Base-by-base conservation (phyloP, 2,329 filamentous ascomycete species). In the Aspergillus sojae region DNA sequence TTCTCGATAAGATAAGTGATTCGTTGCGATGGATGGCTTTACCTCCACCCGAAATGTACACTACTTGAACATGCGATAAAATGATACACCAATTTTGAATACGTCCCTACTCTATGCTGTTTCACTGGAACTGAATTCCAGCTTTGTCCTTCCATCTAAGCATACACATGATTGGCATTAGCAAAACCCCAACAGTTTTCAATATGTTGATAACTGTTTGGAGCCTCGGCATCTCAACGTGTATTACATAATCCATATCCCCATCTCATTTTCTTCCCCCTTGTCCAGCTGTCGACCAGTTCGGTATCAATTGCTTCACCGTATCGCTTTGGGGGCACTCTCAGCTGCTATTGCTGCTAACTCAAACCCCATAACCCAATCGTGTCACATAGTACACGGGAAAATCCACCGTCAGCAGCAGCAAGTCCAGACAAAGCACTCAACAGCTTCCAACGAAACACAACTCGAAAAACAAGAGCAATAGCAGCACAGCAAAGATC, bases 151-250 rank as follows among this genome's bases (percentile, higher is more conserved):
- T n/a, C 16, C 10, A 30, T 21, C 26, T 52, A n/a, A 52, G 26
- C 26, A 52, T 50, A 19, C 43, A 50, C 23, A 28, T 50, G 23
- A 50, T 52, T 19, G 26, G 32, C 12, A 19, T 16, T 1, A 19
- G 48, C 48, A 30, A 30, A 52, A 54, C 39, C 52, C 30, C 52
- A 54, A 34, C 32, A 30, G n/a, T 26, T 34, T 14, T 36, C 52
- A 36, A 23, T 19, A 36, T n/a, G 21, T 53, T 53, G 50, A 34
- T 34, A 34, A 7, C 50, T 53, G 50, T 21, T 36, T 54, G 48
- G 26, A 32, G 52, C 52, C 52, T 54, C 52, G 52, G 52, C 52
- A 54, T 54, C 52, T 54, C 52, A 54, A 54, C 52, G 30, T 23
- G 32, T 7, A 54, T 54, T 54, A 54, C 52, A 54, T 54, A 54